Evolutionary conservation across 768 basidiomycete genomes (phyloP).

Genomic region (Exidia glandulosa): DNA sequence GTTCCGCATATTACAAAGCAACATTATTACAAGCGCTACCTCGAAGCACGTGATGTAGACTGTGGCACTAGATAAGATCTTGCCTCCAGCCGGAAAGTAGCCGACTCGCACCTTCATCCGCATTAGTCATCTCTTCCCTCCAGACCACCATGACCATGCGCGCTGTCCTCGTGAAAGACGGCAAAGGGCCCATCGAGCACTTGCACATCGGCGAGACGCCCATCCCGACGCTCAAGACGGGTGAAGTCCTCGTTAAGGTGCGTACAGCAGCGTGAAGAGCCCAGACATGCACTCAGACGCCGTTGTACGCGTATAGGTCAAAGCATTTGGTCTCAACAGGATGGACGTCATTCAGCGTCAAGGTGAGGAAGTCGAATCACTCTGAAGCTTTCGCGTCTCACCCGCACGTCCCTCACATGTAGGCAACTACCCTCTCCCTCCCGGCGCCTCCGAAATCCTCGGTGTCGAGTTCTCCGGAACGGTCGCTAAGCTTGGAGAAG

Average conservation of each 20-base stretch:
- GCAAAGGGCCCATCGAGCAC: constrained; percentile 62
- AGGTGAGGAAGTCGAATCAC: constrained; percentile 27
- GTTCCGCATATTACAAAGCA: too few relatives aligned
- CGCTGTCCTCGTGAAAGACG: constrained; percentile 68
- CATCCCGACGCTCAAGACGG: constrained; percentile 38
- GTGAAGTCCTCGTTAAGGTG: constrained; percentile 71
- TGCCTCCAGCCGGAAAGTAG: too few relatives aligned
- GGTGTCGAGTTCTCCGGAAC: constrained; percentile 30
- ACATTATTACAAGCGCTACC: too few relatives aligned
- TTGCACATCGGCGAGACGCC: constrained; percentile 66
- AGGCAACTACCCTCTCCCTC: constrained; percentile 26
- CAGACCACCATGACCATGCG: constrained; percentile 38
- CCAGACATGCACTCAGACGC: too few relatives aligned
- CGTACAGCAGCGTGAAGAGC: not conserved
- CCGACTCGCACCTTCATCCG: too few relatives aligned
- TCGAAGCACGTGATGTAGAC: too few relatives aligned
- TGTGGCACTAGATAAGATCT: too few relatives aligned
- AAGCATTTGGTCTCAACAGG: constrained; percentile 78
- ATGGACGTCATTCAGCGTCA: constrained; percentile 71
- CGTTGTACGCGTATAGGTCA: constrained; percentile 33
- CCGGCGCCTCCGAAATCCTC: constrained; percentile 25
- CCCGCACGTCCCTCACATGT: constrained; percentile 12
- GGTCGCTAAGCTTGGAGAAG: constrained; percentile 20
- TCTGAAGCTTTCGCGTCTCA: not conserved
- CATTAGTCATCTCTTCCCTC: too few relatives aligned